Evolutionary conservation across 2,329 filamentous ascomycete species (phyloP), one percentile per base, ranked within the genome.

Genomic region (Podosphaera fusca): DNA sequence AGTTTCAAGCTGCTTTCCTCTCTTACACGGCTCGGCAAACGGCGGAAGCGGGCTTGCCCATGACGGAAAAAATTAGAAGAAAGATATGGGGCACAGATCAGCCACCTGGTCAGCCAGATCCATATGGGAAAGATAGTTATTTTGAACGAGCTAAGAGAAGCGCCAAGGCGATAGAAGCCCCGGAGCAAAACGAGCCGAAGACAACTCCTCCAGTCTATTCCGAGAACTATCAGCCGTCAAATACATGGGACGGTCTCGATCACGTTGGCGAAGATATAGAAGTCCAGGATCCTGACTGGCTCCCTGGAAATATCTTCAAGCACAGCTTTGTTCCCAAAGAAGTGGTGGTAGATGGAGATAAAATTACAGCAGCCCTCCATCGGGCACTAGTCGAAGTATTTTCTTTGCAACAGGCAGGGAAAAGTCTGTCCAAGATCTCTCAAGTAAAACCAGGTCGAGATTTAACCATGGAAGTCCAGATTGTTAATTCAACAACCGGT

Each of bases 381-480:
- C 73, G 76, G 59, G 74, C 78, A 3, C 69, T 77, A 9, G 73
- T 81, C 4, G 79, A 83, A 63, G 67, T 78, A 3, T 73, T 74
- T 59, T 67, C 75, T 2, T 66, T 79, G 65, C 69, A 69, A 59
- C 65, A 70, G 61, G 68, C 71, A 56, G 72, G 70, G 51, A 70
- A 68, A 60, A 60, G 64, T 33, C 52, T 65, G 21, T 55, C 56
- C 12, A 54, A 58, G 5, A 56, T 67, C 6, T 62, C 61, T 4
- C 59, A 58, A 5, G 52, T 59, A 3, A 56, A 50, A 33, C 55
- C 59, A 55, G 59, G 55, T 9, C 36, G 53, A 0, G 61, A 64
- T 57, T 46, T 63, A 9, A 65, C 64, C 6, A 50, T 57, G 3
- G 61, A 63, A 33, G 64, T 65, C 21, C 61, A 64, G 51, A 61